Percentiles rank a stretch among this genome's conserved stretches.
Conservation (phyloP, 2,329 filamentous ascomycete genomes). For the Xylariaceae sp. region DNA sequence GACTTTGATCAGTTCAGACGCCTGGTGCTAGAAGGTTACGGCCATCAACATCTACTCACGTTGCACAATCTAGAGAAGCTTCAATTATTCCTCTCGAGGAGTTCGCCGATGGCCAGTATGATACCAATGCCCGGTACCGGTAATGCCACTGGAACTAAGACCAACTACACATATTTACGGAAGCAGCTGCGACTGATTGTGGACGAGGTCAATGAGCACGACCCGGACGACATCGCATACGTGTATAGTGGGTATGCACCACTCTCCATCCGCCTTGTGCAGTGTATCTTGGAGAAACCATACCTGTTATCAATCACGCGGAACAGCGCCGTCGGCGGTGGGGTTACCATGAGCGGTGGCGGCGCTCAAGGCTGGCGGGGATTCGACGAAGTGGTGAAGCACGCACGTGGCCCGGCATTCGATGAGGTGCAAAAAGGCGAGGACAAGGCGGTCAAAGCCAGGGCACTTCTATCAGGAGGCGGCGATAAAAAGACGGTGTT, state of each 20-base stretch:
- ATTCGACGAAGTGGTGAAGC: constrained; percentile 88
- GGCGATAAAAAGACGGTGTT: constrained; percentile 80
- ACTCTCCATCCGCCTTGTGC: constrained; percentile 83
- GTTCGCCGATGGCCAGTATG: constrained; percentile 75
- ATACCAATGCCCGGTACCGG: constrained; percentile 68
- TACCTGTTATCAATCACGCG: constrained; percentile 71
- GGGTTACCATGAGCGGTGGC: constrained; percentile 48
- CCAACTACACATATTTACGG: constrained; percentile 85
- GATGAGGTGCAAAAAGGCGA: constrained; percentile 90
- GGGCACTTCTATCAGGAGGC: constrained; percentile 75
- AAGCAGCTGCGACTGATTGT: constrained; percentile 86
- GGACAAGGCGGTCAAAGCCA: constrained; percentile 85
- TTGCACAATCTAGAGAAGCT: constrained; percentile 86
- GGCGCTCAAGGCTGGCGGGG: constrained; percentile 82
- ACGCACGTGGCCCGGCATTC: constrained; percentile 83
- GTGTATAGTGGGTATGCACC: constrained; percentile 97
- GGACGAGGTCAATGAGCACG: constrained; percentile 93
- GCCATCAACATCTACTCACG: constrained; percentile 90
- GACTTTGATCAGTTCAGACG: constrained; percentile 89
- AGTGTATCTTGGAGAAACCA: constrained; percentile 89
- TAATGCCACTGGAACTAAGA: constrained; percentile 63
- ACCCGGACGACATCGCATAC: constrained; percentile 94
- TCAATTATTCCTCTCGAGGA: constrained; percentile 75
- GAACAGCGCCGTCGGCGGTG: constrained; percentile 53
- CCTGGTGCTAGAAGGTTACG: constrained; percentile 86